A percentile compares a stretch with the other conserved stretches of the same genome.
Conservation (phyloP, 2,329 filamentous ascomycete species). For the Verticillium zaregamsianum region DNA sequence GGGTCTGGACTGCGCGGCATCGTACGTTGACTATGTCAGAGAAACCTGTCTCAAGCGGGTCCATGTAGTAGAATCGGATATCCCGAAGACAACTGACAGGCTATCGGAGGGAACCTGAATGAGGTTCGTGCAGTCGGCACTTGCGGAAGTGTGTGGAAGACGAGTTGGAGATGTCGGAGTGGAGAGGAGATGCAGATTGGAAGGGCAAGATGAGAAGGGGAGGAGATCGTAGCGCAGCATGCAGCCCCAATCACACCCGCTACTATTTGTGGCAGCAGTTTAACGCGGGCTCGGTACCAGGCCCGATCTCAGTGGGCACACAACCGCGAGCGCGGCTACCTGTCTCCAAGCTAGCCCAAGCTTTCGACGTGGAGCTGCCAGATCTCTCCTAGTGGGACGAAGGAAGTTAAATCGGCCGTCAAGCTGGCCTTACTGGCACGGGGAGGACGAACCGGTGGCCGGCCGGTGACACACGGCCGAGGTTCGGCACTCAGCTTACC, state of each 20-base stretch:
- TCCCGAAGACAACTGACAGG: background rate
- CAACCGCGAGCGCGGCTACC: background rate
- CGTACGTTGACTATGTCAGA: background rate
- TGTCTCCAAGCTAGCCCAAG: background rate
- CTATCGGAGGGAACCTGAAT: background rate
- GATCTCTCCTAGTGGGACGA: background rate
- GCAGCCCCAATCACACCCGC: constrained; percentile 12
- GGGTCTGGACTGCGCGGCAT: background rate
- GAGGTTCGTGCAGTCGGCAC: background rate
- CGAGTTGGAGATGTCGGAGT: background rate
- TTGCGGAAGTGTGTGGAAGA: background rate
- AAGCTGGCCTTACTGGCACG: background rate
- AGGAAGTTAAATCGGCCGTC: background rate
- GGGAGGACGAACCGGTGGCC: background rate
- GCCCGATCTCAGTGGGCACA: background rate
- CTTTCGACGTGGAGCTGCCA: background rate
- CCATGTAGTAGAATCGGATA: background rate
- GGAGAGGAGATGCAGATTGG: background rate
- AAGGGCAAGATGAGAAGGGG: background rate
- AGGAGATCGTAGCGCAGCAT: background rate
- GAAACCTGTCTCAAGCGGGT: background rate
- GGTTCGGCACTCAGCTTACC: background rate
- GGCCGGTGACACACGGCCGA: background rate
- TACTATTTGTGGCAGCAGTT: constrained; percentile 6
- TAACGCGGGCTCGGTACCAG: background rate